phyloP scores from a whole-genome alignment of 2,329 filamentous ascomycete genomes.

The Microsporum ferrugineum region DNA sequence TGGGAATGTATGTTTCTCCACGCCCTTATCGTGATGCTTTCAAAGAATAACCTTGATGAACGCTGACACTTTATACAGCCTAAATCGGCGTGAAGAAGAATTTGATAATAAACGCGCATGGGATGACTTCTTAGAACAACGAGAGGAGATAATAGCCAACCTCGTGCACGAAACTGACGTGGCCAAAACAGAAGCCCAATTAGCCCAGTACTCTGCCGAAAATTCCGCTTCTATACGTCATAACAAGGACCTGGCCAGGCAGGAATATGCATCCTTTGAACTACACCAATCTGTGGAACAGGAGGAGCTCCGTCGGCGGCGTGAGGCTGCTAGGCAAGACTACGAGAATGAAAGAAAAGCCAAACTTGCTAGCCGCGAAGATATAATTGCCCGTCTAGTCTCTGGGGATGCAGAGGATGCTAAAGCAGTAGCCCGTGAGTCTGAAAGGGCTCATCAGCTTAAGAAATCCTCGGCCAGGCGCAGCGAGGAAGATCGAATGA shows the following conservation, averaged over 20 bases:
- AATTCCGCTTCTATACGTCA: slow-evolving; percentile 50
- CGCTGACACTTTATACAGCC: slow-evolving; percentile 35
- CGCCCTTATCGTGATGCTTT: background rate
- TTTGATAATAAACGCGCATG: slow-evolving; percentile 74
- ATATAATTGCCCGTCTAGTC: slow-evolving; percentile 59
- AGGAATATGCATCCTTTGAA: slow-evolving; percentile 38
- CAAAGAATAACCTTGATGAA: background rate
- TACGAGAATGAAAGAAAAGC: slow-evolving; percentile 59
- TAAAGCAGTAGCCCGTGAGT: slow-evolving; percentile 42
- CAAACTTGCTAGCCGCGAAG: slow-evolving; percentile 52
- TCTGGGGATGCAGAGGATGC: slow-evolving; percentile 50
- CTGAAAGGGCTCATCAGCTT: slow-evolving; percentile 47
- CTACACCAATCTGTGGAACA: slow-evolving; percentile 47
- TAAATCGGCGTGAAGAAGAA: slow-evolving; percentile 83
- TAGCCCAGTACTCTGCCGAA: slow-evolving; percentile 60
- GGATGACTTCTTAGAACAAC: slow-evolving; percentile 90
- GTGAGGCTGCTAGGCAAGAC: slow-evolving; percentile 53
- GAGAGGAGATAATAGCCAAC: slow-evolving; percentile 83
- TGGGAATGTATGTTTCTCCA: slow-evolving; percentile 38
- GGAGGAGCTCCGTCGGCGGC: slow-evolving; percentile 52
- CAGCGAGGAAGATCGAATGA: slow-evolving; percentile 41
- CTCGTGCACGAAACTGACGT: slow-evolving; percentile 62
- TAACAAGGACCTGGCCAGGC: slow-evolving; percentile 39
- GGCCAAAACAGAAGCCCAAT: slow-evolving; percentile 48
- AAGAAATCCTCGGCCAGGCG: slow-evolving; percentile 58